Evolutionary conservation across 1,284 basidiomycete species (phyloP).

Genomic region (Volvariella volvacea): DNA sequence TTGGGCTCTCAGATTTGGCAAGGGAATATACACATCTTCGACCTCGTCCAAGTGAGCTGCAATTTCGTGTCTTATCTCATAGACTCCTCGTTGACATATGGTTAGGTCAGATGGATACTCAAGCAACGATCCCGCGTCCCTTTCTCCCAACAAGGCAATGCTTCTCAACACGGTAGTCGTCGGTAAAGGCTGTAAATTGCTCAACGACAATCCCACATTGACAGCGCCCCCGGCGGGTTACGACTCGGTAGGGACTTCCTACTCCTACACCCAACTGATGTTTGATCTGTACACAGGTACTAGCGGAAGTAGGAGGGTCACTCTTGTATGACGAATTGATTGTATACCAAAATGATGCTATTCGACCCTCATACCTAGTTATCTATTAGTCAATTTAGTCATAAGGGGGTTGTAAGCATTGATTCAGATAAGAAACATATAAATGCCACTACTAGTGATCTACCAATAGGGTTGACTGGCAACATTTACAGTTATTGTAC

Average conservation of each 20-base stretch:
- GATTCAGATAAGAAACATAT: too few species aligned
- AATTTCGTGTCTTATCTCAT: background rate
- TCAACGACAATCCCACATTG: slow-evolving; percentile 44
- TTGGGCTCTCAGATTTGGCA: slow-evolving; percentile 41
- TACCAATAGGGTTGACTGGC: too few species aligned
- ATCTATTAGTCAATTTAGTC: slow-evolving; percentile 39
- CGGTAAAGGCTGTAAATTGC: slow-evolving; percentile 58
- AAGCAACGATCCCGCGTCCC: slow-evolving; percentile 33
- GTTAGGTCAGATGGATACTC: slow-evolving; percentile 58
- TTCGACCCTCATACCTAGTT: slow-evolving; percentile 56
- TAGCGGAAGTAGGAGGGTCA: slow-evolving; percentile 52
- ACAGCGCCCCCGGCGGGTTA: slow-evolving; percentile 51
- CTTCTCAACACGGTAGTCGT: slow-evolving; percentile 62
- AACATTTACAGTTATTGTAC: too few species aligned
- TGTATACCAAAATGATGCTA: slow-evolving; percentile 60
- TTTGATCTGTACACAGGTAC: slow-evolving; percentile 31
- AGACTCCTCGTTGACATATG: background rate
- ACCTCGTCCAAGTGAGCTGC: slow-evolving; percentile 50
- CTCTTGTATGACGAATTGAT: slow-evolving; percentile 61
- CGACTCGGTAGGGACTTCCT: slow-evolving; percentile 42
- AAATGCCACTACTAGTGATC: too few species aligned
- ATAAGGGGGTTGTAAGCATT: too few species aligned
- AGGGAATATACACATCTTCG: slow-evolving; percentile 52
- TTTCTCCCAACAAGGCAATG: slow-evolving; percentile 50
- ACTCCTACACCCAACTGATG: background rate